These are phyloP conservation scores for Plasmopara viticola DNA, from an alignment of 352 stramenopile species.

Conservation along the genomic window DNA sequence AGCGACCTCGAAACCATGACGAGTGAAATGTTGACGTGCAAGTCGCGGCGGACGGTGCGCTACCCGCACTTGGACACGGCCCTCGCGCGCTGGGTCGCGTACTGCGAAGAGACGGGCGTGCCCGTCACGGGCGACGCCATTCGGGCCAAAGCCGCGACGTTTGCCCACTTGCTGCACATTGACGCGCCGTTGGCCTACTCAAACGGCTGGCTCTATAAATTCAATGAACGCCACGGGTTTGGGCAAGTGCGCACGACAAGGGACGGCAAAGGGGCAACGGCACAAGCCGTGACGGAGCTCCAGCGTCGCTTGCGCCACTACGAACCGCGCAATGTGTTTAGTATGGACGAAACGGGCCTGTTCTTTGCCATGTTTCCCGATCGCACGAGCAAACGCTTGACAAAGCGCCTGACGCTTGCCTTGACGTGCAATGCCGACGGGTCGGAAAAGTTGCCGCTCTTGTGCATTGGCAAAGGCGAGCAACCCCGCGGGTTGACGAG, in stretches of 20 bases:
- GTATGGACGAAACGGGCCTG: slow-evolving; percentile 25
- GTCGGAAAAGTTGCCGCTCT: slow-evolving; percentile 23
- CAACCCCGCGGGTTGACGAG: slow-evolving; percentile 23
- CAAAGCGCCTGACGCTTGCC: slow-evolving; percentile 24
- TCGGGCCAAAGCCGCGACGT: slow-evolving; percentile 15
- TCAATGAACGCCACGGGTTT: slow-evolving; percentile 29
- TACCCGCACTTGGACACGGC: slow-evolving; percentile 22
- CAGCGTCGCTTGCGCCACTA: slow-evolving; percentile 13
- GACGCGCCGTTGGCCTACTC: slow-evolving; percentile 19
- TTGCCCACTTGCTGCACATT: slow-evolving; percentile 19
- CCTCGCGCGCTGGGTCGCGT: slow-evolving; percentile 21
- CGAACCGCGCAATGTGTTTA: slow-evolving; percentile 16
- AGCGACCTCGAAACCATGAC: slow-evolving; percentile 19
- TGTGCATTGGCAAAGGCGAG: slow-evolving; percentile 33
- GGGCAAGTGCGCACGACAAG: not conserved
- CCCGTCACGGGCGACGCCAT: slow-evolving; percentile 22
- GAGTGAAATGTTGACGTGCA: slow-evolving; percentile 19
- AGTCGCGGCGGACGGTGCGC: slow-evolving; percentile 19
- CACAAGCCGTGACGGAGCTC: slow-evolving; percentile 9
- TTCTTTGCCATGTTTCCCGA: slow-evolving; percentile 22
- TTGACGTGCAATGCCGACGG: slow-evolving; percentile 29
- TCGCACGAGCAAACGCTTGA: slow-evolving; percentile 12
- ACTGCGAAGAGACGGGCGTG: slow-evolving; percentile 22
- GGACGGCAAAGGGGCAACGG: not conserved
- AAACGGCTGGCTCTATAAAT: slow-evolving; percentile 32